These are phyloP conservation scores for Trichophyton benhamiae DNA, from an alignment of 2,329 filamentous ascomycete species.

Conservation along the genomic window DNA sequence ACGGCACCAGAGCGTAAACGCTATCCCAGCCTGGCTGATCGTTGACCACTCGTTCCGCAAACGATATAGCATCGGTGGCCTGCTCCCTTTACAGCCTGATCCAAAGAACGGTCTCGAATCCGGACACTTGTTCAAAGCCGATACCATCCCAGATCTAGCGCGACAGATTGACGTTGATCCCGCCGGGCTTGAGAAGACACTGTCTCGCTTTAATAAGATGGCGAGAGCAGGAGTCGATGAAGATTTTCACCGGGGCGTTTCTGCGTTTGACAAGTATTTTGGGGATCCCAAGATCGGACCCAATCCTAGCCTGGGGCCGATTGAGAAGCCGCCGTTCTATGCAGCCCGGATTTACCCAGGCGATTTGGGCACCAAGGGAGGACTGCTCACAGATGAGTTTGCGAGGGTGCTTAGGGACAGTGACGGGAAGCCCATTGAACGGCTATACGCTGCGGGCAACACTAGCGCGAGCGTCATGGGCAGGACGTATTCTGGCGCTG, in stretches of 20 bases:
- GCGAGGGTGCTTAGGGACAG: constrained; percentile 15
- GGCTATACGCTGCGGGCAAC: constrained; percentile 28
- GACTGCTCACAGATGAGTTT: constrained; percentile 25
- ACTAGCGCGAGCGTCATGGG: constrained; percentile 26
- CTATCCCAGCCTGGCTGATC: constrained; percentile 24
- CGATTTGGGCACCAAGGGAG: constrained; percentile 30
- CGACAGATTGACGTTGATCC: constrained; percentile 16
- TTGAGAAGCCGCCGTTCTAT: constrained; percentile 23
- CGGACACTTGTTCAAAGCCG: constrained; percentile 18
- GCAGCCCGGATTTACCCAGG: constrained; percentile 27
- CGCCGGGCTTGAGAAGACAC: constrained; percentile 16
- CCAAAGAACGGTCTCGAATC: constrained; percentile 12
- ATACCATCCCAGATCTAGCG: constrained; percentile 20
- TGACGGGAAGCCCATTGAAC: constrained; percentile 16
- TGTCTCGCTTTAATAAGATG: constrained; percentile 22
- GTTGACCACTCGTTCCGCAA: constrained; percentile 23
- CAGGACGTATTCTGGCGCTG: constrained; percentile 24
- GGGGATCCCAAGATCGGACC: constrained; percentile 21
- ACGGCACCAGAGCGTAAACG: constrained; percentile 8
- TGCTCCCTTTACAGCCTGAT: constrained; percentile 13
- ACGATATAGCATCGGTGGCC: constrained; percentile 18
- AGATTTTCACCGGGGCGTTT: constrained; percentile 25
- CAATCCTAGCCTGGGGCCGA: constrained; percentile 23
- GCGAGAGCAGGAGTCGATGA: constrained; percentile 20
- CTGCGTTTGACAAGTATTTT: constrained; percentile 22